Percentiles rank a stretch among this genome's conserved stretches.
phyloP scores from a whole-genome alignment of 78 protist species.

The Neovahlkampfia damariscottae region DNA sequence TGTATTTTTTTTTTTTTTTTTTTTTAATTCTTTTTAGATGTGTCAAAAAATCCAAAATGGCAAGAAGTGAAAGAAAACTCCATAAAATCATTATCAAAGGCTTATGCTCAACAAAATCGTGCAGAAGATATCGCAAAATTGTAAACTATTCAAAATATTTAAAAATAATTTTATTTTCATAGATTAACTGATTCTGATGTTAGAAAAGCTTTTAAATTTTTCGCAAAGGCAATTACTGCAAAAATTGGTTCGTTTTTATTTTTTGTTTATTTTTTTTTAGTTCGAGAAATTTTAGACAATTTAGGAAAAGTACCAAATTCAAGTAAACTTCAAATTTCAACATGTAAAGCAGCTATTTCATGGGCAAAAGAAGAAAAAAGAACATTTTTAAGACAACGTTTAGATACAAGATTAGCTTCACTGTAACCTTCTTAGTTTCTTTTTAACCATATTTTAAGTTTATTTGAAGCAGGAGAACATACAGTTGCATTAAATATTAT shows the following conservation, averaged over 20 bases:
- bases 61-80: not conserved
- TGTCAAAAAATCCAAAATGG: not conserved
- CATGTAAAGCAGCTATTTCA: constrained; percentile 67
- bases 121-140: constrained; percentile 21
- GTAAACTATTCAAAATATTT: constrained; percentile 14
- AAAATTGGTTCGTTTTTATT: too few relatives aligned
- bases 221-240: constrained; percentile 87
- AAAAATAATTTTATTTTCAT: not conserved
- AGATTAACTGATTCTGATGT: constrained; percentile 7
- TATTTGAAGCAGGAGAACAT: constrained; percentile 50
- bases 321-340: constrained; percentile 24
- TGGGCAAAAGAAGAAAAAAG: constrained; percentile 87
- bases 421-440: constrained; percentile 35
- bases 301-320: constrained; percentile 32
- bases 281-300: constrained; percentile 49
- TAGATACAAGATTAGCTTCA: constrained; percentile 66
- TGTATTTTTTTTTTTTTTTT: not conserved
- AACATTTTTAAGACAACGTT: constrained; percentile 86
- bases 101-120: not conserved
- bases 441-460: constrained; percentile 18
- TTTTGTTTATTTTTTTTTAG: too few relatives aligned
- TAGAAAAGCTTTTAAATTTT: constrained; percentile 40
- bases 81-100: not conserved
- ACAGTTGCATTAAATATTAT: constrained; percentile 47
- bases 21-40: not conserved